These are phyloP conservation scores for Acacia acuminata DNA, from an alignment of 306 rosid species.

Conservation along the genomic window DNA sequence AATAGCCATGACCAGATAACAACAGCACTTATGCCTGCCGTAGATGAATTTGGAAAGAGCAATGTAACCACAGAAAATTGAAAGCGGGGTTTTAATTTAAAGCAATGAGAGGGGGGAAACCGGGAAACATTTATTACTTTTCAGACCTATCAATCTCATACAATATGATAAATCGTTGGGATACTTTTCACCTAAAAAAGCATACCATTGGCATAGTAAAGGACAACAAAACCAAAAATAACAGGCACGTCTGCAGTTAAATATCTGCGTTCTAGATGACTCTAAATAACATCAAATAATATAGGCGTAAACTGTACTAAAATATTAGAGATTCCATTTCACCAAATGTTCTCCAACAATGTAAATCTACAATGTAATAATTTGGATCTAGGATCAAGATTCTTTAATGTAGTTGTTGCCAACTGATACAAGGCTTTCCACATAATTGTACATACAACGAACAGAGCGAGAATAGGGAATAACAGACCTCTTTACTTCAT, in stretches of 20 bases:
- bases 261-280: neutral
- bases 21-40: neutral
- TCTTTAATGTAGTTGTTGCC: neutral
- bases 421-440: neutral
- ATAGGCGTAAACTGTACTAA: too few relatives aligned
- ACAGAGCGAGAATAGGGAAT: neutral
- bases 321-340: too few relatives aligned
- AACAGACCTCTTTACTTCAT: neutral
- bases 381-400: neutral
- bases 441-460: neutral
- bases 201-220: too few relatives aligned
- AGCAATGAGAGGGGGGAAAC: neutral
- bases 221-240: too few relatives aligned
- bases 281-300: too few relatives aligned
- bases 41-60: neutral
- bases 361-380: neutral
- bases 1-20: neutral
- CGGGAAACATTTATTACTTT: neutral
- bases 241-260: neutral
- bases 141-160: neutral
- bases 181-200: neutral
- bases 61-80: neutral
- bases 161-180: neutral
- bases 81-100: neutral
- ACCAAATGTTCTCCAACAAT: too few relatives aligned